Percentiles rank a stretch among this genome's conserved stretches.
Evolutionary conservation across 495 filamentous ascomycete genomes (phyloP).

Genomic region (Podospora appendiculata): DNA sequence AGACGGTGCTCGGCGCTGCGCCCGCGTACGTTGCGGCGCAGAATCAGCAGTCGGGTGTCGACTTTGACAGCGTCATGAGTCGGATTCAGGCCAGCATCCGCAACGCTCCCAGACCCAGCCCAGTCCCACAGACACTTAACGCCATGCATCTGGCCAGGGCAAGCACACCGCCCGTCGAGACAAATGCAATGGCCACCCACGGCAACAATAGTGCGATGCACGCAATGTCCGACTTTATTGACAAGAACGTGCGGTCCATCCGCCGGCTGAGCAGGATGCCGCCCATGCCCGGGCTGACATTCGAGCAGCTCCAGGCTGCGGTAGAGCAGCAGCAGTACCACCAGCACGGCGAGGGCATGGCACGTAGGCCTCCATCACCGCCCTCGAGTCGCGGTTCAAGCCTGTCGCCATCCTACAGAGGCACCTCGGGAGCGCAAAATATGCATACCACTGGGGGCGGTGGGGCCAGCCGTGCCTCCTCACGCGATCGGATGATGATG

Average conservation of each 20-base stretch:
- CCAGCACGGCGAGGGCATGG: conserved; percentile 2
- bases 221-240: conserved; percentile 38
- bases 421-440: not conserved
- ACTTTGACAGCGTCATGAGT: conserved; percentile 38
- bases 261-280: conserved; percentile 36
- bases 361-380: conserved; percentile 8
- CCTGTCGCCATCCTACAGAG: conserved; percentile 8
- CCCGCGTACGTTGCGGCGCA: conserved; percentile 22
- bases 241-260: conserved; percentile 38
- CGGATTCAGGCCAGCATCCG: conserved; percentile 29
- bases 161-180: conserved; percentile 19
- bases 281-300: conserved; percentile 17
- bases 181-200: conserved; percentile 25
- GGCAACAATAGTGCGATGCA: conserved; percentile 32
- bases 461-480: not conserved
- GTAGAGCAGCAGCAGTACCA: conserved; percentile 17
- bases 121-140: conserved; percentile 25
- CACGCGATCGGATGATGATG: not conserved
- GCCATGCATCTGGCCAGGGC: conserved; percentile 29
- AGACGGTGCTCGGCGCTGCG: conserved; percentile 24
- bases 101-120: conserved; percentile 3
- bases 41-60: conserved; percentile 19
- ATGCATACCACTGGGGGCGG: not conserved
- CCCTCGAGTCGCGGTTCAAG: conserved; percentile 22
- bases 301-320: conserved; percentile 26